These are phyloP conservation scores for Globisporangium iwayamae DNA, from an alignment of 352 stramenopile species.

Conservation along the genomic window DNA sequence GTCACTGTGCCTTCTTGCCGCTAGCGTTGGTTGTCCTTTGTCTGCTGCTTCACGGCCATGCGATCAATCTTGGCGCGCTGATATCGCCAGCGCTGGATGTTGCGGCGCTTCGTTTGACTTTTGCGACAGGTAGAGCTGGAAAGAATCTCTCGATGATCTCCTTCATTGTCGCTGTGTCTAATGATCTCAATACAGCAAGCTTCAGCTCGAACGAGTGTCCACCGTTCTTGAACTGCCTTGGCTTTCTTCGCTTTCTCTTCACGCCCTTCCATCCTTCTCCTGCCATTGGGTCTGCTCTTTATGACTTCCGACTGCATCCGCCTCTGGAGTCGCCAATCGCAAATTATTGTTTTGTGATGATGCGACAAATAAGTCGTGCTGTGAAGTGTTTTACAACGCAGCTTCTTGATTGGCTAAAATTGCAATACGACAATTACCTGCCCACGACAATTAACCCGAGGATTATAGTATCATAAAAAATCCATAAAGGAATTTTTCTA, in stretches of 20 bases:
- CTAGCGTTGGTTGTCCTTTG: neutral
- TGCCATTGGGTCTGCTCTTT: neutral
- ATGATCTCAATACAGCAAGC: constrained; percentile 1
- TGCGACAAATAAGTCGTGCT: too few species aligned
- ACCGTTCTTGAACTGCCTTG: constrained; percentile 3
- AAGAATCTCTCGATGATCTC: constrained; percentile 2
- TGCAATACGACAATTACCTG: too few species aligned
- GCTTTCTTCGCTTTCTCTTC: neutral
- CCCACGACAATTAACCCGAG: too few species aligned
- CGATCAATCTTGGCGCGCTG: neutral
- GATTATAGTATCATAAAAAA: too few species aligned
- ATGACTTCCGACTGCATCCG: neutral
- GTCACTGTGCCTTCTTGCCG: neutral
- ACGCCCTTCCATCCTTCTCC: neutral
- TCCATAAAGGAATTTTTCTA: too few species aligned
- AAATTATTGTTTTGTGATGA: neutral
- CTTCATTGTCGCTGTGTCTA: constrained; percentile 3
- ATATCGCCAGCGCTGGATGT: neutral
- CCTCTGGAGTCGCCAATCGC: neutral
- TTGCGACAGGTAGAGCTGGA: neutral
- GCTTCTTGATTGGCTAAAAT: too few species aligned
- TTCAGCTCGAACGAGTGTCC: constrained; percentile 7
- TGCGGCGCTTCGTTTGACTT: neutral
- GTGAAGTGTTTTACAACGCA: too few species aligned
- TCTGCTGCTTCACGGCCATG: neutral